These are phyloP conservation scores for Coemansia sp. DNA, from an alignment of 192 early-diverging fungal genomes.

Conservation along the genomic window DNA sequence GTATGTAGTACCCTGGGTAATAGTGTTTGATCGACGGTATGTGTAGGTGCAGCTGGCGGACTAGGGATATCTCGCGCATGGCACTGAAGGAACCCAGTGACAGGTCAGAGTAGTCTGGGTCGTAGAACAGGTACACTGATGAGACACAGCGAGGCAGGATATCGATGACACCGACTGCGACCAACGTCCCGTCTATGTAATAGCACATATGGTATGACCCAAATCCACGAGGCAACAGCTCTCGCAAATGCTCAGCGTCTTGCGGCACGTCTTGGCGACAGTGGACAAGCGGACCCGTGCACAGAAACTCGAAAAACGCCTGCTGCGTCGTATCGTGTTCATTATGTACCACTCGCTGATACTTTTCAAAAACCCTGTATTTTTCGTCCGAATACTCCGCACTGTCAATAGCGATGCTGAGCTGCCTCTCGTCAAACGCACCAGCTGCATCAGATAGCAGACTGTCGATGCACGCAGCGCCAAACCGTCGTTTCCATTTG, in stretches of 20 bases:
- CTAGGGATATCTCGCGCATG: slow-evolving; percentile 76
- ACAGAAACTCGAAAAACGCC: slow-evolving; percentile 69
- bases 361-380: slow-evolving; percentile 73
- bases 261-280: neutral
- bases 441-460: neutral
- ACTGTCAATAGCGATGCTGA: slow-evolving; percentile 49
- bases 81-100: slow-evolving; percentile 86
- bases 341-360: slow-evolving; percentile 80
- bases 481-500: slow-evolving; percentile 16
- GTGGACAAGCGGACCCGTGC: slow-evolving; percentile 66
- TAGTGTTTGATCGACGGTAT: slow-evolving; percentile 70
- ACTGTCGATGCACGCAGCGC: neutral
- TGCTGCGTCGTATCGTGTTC: slow-evolving; percentile 62
- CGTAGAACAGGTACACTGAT: slow-evolving; percentile 94
- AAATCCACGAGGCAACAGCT: slow-evolving; percentile 54
- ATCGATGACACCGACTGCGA: slow-evolving; percentile 92
- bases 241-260: neutral
- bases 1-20: slow-evolving; percentile 96
- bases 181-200: slow-evolving; percentile 74
- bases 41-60: slow-evolving; percentile 49
- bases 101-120: slow-evolving; percentile 76
- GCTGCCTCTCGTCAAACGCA: neutral
- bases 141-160: slow-evolving; percentile 86
- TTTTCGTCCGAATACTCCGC: slow-evolving; percentile 73
- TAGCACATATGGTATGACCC: slow-evolving; percentile 92